Percentiles rank a stretch among this genome's conserved stretches.
These are phyloP conservation scores for Mycena pura DNA, from an alignment of 768 basidiomycete species.

Conservation along the genomic window DNA sequence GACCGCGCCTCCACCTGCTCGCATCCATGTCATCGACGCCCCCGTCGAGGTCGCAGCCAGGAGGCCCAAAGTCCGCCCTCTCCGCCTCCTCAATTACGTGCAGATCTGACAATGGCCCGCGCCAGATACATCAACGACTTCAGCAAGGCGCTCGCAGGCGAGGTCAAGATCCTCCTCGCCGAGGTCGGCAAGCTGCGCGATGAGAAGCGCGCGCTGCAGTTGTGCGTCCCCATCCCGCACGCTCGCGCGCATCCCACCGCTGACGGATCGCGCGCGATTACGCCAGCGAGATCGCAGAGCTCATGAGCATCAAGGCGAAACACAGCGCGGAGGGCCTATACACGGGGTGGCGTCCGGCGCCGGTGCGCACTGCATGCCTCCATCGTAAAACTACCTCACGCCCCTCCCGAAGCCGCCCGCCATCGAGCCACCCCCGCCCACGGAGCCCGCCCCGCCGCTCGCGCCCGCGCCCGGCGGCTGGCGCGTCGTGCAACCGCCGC, in stretches of 20 bases:
- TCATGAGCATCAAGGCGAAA: slow-evolving; percentile 66
- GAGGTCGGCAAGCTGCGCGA: slow-evolving; percentile 68
- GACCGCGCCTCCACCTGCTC: too few relatives aligned
- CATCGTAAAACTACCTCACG: background rate
- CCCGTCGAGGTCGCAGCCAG: background rate
- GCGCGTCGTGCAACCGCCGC: slow-evolving; percentile 55
- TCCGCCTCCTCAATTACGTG: too few relatives aligned
- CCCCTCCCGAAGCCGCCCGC: background rate
- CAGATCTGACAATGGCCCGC: background rate
- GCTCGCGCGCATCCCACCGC: background rate
- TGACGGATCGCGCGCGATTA: background rate
- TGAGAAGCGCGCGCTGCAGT: slow-evolving; percentile 62
- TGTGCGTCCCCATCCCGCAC: slow-evolving; percentile 42
- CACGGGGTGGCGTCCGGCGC: slow-evolving; percentile 57
- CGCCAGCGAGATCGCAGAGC: slow-evolving; percentile 61
- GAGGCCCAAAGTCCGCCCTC: background rate
- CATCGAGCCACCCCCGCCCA: slow-evolving; percentile 22
- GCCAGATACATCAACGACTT: slow-evolving; percentile 62
- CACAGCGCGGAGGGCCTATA: slow-evolving; percentile 67
- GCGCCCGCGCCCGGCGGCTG: slow-evolving; percentile 57
- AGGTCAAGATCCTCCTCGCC: slow-evolving; percentile 65
- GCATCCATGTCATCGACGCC: background rate
- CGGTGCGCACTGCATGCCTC: slow-evolving; percentile 34
- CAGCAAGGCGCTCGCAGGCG: slow-evolving; percentile 65
- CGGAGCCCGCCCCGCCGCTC: slow-evolving; percentile 34